Base-by-base conservation (phyloP, 2,329 filamentous ascomycete species). In the Corinectria fuckeliana region DNA sequence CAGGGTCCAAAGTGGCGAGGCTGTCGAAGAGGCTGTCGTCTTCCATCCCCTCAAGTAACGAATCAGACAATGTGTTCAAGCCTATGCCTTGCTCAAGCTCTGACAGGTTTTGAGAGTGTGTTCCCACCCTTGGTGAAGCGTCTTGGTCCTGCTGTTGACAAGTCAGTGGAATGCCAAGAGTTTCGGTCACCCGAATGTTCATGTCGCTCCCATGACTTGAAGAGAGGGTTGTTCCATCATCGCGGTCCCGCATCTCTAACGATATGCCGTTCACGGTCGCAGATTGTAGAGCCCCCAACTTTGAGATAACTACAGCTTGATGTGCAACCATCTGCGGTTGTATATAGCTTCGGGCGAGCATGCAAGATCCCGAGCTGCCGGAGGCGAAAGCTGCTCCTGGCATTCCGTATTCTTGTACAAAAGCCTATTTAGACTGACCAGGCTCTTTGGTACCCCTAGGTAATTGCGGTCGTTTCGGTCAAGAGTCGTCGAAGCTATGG, bases 21-120 rank as follows among this genome's bases (percentile, higher is more conserved):
- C 54, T 61, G 32, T 61, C 58, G 36, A 61, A 61, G 2, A 61
- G 54, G 28, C 56, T 50, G 2, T 58, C 50, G 2, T 58, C 54
- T 1, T 50, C 42, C 14, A 61, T 25, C 6, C 23, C 23, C 5
- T 44, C 54, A 10, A 57, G 39, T 5, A 61, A 13, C 34, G 32
- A 23, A 21, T 47, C 44, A 2, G 42, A 10, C 11, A 57, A 21
- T 3, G 50, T 14, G 2, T 28, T 38, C 4, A 57, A n/a, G 9
- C 26, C 25, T 20, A 53, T 5, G 3, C 30, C 21, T 7, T 50
- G 38, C 4, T 5, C 11, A 5, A 25, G 10, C 25, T 26, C 30
- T 32, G 30, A 32, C 5, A 32, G 30, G 8, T 13, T 13, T 32
- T 7, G 30, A 14, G 30, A n/a, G n/a, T n/a, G n/a, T 32, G 30